Evolutionary conservation across 441 rosid species (phyloP).

Genomic region (Monsonia emarginata): DNA sequence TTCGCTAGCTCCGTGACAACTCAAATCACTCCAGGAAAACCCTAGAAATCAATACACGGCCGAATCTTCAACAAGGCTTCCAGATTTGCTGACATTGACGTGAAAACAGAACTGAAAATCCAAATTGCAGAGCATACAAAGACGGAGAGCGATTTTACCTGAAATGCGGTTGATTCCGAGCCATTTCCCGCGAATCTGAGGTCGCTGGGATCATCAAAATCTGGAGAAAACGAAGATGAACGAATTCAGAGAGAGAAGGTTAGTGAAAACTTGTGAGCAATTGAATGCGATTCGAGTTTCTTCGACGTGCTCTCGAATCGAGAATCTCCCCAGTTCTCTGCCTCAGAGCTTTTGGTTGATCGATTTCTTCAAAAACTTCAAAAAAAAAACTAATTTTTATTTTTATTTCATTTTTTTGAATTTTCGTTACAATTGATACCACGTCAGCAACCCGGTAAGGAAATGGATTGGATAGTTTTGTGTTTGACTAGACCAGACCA

Average conservation of each 20-base stretch:
- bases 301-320: too few relatives aligned
- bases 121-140: not conserved
- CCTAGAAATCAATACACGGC: not conserved
- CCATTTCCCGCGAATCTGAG: not conserved
- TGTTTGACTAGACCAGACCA: not conserved
- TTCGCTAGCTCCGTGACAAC: not conserved
- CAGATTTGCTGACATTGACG: not conserved
- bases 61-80: not conserved
- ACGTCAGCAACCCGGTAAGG: not conserved
- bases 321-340: not conserved
- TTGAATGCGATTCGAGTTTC: not conserved
- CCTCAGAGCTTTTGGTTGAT: not conserved
- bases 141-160: not conserved
- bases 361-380: not conserved
- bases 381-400: too few relatives aligned
- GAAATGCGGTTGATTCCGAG: not conserved
- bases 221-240: not conserved
- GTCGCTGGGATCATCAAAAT: not conserved
- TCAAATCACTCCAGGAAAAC: not conserved
- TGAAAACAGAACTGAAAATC: not conserved
- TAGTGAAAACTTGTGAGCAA: not conserved
- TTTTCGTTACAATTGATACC: too few relatives aligned
- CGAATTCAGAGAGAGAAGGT: not conserved
- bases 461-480: not conserved
- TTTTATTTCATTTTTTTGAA: too few relatives aligned